A percentile compares a stretch with the other conserved stretches of the same genome.
Conservation (phyloP, 2,329 filamentous ascomycete genomes). For the Epichloe gansuensis region DNA sequence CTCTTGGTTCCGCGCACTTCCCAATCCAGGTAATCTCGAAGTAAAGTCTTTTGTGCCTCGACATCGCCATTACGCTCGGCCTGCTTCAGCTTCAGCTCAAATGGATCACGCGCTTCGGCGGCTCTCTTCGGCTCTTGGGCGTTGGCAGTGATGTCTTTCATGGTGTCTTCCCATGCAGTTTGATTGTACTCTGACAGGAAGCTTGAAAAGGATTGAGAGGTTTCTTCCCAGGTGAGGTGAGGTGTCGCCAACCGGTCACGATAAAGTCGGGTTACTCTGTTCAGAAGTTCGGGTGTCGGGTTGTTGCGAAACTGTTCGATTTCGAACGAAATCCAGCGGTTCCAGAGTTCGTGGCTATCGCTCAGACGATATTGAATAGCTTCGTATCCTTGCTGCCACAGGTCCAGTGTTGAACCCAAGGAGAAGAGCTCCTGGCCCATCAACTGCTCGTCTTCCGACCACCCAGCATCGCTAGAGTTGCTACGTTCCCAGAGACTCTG, state of each 20-base stretch:
- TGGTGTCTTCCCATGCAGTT: conserved; percentile 57
- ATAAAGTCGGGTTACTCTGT: conserved; percentile 56
- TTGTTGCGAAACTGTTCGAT: conserved; percentile 51
- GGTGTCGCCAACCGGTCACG: conserved; percentile 58
- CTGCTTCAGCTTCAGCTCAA: conserved; percentile 52
- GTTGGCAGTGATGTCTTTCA: conserved; percentile 53
- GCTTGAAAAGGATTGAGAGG: conserved; percentile 59
- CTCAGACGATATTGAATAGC: conserved; percentile 61
- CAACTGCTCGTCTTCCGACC: conserved; percentile 54
- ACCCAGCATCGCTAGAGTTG: conserved; percentile 38
- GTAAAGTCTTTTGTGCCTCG: conserved; percentile 36
- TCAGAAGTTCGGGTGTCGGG: conserved; percentile 42
- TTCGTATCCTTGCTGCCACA: conserved; percentile 60
- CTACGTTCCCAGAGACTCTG: conserved; percentile 56
- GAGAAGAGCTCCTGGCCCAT: conserved; percentile 61
- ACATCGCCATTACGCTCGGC: conserved; percentile 43
- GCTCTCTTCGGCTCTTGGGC: conserved; percentile 54
- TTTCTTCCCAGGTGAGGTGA: conserved; percentile 62
- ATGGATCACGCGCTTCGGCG: conserved; percentile 45
- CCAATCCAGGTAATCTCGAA: conserved; percentile 70
- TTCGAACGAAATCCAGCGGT: conserved; percentile 62
- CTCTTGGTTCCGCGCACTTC: conserved; percentile 52
- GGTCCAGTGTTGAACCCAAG: conserved; percentile 49
- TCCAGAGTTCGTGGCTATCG: conserved; percentile 69
- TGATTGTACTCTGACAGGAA: conserved; percentile 62